These are phyloP conservation scores for Phaeotremella skinneri DNA, from an alignment of 768 basidiomycete genomes.

Conservation along the genomic window DNA sequence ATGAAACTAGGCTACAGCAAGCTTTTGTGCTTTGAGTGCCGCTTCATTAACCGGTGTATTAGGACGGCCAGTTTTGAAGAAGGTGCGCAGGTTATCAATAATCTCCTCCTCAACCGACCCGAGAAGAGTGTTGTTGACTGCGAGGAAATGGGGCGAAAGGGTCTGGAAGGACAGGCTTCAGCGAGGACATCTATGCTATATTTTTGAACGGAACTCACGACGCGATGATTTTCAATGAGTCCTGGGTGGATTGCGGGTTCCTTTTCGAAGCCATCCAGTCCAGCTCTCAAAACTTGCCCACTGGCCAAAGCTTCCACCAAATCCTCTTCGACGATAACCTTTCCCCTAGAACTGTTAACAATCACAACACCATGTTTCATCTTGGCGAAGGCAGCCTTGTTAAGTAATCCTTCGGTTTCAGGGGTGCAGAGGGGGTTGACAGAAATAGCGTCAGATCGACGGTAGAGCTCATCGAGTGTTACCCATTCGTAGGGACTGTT, in stretches of 20 bases:
- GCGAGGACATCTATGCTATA: neutral
- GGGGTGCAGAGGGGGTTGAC: constrained; percentile 25
- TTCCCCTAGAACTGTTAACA: constrained; percentile 43
- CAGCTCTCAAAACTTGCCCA: constrained; percentile 41
- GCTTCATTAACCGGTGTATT: constrained; percentile 6
- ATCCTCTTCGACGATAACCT: constrained; percentile 44
- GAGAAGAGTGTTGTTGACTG: constrained; percentile 4
- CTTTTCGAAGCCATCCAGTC: constrained; percentile 47
- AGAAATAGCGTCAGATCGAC: constrained; percentile 29
- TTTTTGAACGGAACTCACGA: constrained; percentile 9
- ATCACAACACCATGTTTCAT: constrained; percentile 41
- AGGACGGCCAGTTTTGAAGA: neutral
- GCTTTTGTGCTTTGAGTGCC: neutral
- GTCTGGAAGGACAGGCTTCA: constrained; percentile 1
- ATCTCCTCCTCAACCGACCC: neutral
- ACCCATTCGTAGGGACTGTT: constrained; percentile 28
- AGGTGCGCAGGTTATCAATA: neutral
- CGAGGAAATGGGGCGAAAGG: neutral
- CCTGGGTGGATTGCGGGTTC: constrained; percentile 43
- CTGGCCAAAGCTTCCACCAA: constrained; percentile 44
- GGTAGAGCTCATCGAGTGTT: constrained; percentile 38
- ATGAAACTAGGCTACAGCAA: neutral
- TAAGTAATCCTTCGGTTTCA: constrained; percentile 29
- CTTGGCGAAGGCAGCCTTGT: constrained; percentile 28
- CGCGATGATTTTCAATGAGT: constrained; percentile 22